Conservation (phyloP, 169 alveolate species). For the Cryptosporidium ubiquitum region DNA sequence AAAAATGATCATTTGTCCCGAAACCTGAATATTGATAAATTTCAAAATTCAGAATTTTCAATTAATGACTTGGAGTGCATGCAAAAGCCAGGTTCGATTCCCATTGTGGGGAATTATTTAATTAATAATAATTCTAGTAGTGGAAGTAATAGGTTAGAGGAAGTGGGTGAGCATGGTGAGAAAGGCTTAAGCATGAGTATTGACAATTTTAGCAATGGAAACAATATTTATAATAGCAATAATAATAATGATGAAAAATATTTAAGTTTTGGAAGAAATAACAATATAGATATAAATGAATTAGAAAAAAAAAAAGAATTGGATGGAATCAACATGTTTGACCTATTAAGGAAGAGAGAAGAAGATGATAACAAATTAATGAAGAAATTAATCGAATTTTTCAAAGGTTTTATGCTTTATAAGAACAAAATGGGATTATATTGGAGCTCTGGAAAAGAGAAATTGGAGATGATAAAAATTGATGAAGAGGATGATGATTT, state of each 20-base stretch:
- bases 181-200: background rate
- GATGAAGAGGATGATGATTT: background rate
- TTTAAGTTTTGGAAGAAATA: background rate
- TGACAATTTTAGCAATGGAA: background rate
- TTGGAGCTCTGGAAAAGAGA: background rate
- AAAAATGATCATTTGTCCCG: background rate
- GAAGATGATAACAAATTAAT: conserved; percentile 13
- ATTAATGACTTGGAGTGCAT: background rate
- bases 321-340: background rate
- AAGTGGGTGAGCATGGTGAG: background rate
- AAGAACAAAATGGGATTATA: background rate
- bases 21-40: background rate
- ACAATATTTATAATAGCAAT: background rate
- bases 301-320: background rate
- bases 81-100: background rate
- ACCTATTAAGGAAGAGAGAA: background rate
- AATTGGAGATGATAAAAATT: background rate
- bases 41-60: background rate
- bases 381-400: conserved; percentile 24
- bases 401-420: background rate
- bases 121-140: background rate
- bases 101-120: background rate
- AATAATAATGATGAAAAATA: background rate
- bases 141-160: background rate
- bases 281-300: background rate